Conservation (phyloP, 2,329 filamentous ascomycete genomes). For the Calonectria pteridis region DNA sequence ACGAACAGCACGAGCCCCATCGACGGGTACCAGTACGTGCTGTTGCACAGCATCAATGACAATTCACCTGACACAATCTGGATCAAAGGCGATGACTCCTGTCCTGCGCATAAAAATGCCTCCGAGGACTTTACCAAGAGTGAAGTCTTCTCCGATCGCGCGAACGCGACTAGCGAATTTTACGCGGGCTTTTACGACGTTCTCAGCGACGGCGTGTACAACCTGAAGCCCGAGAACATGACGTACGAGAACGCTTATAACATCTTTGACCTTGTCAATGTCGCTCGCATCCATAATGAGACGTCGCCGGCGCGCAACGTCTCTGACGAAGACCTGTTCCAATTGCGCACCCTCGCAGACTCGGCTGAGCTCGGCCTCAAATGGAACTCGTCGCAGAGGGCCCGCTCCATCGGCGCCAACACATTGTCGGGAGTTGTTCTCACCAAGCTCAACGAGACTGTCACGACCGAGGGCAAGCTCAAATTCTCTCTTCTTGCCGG, state of each 20-base stretch:
- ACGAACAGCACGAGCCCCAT: conserved; percentile 45
- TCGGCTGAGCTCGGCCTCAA: conserved; percentile 49
- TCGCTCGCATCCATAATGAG: conserved; percentile 50
- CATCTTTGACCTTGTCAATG: conserved; percentile 53
- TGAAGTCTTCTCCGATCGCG: conserved; percentile 40
- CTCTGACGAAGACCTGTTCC: conserved; percentile 48
- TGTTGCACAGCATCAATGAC: conserved; percentile 46
- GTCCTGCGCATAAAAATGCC: conserved; percentile 44
- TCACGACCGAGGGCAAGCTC: conserved; percentile 44
- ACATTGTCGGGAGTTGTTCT: conserved; percentile 49
- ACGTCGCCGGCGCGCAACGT: conserved; percentile 48
- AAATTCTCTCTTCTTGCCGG: conserved; percentile 52
- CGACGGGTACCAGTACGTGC: conserved; percentile 52
- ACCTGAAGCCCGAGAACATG: conserved; percentile 47
- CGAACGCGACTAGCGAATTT: conserved; percentile 46
- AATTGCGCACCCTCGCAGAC: conserved; percentile 50
- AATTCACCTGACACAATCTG: conserved; percentile 52
- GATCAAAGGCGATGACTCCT: conserved; percentile 53
- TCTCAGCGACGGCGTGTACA: conserved; percentile 47
- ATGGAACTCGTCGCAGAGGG: conserved; percentile 46
- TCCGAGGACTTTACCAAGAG: conserved; percentile 47
- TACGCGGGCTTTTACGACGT: conserved; percentile 47
- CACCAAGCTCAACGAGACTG: conserved; percentile 48
- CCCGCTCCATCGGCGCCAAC: conserved; percentile 47
- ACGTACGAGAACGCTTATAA: conserved; percentile 52